phyloP scores from a whole-genome alignment of 352 stramenopile species.

The Phytophthora nicotianae region DNA sequence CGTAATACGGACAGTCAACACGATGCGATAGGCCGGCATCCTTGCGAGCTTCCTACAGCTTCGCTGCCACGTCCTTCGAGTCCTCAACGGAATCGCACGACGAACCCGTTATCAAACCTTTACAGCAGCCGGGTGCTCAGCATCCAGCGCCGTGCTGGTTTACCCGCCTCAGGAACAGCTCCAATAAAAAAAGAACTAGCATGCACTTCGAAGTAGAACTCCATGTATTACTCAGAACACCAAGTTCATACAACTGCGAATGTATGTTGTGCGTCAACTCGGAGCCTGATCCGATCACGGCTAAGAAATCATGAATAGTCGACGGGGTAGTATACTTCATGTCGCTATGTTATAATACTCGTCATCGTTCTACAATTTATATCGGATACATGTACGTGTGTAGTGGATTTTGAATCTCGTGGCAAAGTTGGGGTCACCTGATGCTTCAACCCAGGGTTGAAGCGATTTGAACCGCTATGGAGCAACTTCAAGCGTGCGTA shows the following conservation, averaged over 20 bases:
- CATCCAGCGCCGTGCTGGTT: too few relatives aligned
- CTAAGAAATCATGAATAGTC: slow-evolving; percentile 1
- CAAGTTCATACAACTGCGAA: too few relatives aligned
- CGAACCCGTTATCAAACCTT: slow-evolving; percentile 7
- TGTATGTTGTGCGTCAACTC: slow-evolving; percentile 11
- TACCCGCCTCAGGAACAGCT: not conserved
- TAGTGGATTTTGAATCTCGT: not conserved
- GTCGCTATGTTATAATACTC: slow-evolving; percentile 4
- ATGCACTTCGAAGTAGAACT: too few relatives aligned
- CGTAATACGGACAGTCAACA: slow-evolving; percentile 5
- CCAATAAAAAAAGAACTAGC: too few relatives aligned
- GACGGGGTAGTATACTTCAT: slow-evolving; percentile 7
- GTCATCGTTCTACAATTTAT: too few relatives aligned
- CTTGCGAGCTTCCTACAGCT: slow-evolving; percentile 3
- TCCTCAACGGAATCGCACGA: not conserved
- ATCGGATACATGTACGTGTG: too few relatives aligned
- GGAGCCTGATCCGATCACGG: slow-evolving; percentile 5
- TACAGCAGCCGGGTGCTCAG: slow-evolving; percentile 18
- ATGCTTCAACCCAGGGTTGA: not conserved
- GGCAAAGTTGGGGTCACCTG: not conserved
- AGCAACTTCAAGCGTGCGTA: not conserved
- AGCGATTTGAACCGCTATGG: not conserved
- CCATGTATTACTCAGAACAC: too few relatives aligned
- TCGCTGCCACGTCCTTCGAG: not conserved
- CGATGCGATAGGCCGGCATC: slow-evolving; percentile 14